A percentile compares a stretch with the other conserved stretches of the same genome.
phyloP scores from a whole-genome alignment of 2,329 filamentous ascomycete species.

The Moelleriella libera region DNA sequence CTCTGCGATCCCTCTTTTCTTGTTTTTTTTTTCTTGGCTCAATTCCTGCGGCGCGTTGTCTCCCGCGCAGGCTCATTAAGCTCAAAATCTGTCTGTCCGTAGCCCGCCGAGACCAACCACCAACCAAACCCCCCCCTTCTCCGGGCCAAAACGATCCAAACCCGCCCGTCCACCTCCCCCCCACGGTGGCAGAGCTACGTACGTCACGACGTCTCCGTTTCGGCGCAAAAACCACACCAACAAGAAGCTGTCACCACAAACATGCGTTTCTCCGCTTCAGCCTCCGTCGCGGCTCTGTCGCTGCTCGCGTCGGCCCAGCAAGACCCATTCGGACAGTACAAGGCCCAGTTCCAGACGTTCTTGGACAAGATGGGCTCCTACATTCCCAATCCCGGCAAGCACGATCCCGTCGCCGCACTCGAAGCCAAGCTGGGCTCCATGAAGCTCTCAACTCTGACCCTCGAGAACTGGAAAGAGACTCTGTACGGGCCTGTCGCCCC shows the following conservation, averaged over 20 bases:
- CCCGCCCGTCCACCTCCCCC: too few species aligned
- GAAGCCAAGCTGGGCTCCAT: conserved; percentile 24
- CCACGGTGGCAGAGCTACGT: too few species aligned
- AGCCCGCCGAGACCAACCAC: too few species aligned
- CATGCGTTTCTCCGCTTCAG: conserved; percentile 45
- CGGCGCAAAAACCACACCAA: too few species aligned
- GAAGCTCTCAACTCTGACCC: conserved; percentile 39
- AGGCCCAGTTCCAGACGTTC: conserved; percentile 49
- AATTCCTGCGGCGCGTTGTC: too few species aligned
- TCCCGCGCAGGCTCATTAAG: too few species aligned
- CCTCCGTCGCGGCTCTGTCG: conserved; percentile 39
- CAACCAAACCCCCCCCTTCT: too few species aligned
- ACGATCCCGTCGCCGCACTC: conserved; percentile 25
- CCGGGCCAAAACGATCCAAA: too few species aligned
- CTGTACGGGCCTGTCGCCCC: conserved; percentile 48
- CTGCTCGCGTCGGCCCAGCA: conserved; percentile 39
- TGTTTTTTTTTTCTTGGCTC: too few species aligned
- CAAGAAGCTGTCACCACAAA: conserved; percentile 8
- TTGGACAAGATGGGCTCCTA: conserved; percentile 43
- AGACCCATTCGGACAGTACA: conserved; percentile 39
- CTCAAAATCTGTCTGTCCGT: too few species aligned
- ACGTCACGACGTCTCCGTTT: too few species aligned
- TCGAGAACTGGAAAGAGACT: conserved; percentile 58
- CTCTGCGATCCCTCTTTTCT: too few species aligned
- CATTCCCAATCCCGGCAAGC: conserved; percentile 31